Percentiles rank a stretch among this genome's conserved stretches.
These are phyloP conservation scores for Vigna unguiculata DNA, from an alignment of 306 rosid species.

Conservation along the genomic window DNA sequence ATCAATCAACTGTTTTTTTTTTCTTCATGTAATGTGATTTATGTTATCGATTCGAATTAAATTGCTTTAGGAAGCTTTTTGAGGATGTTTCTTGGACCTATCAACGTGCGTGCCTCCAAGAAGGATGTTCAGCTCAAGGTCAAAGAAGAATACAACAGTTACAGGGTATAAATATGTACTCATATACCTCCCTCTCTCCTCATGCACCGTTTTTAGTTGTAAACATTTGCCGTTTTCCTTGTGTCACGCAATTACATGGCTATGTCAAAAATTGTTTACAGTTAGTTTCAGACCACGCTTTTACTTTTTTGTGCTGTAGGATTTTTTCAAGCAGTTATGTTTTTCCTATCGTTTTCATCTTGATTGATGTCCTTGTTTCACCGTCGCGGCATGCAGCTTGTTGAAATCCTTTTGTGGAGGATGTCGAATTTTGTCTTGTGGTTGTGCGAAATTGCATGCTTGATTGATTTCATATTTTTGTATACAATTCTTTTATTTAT, in stretches of 20 bases:
- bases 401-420: not conserved
- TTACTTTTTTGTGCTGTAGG: not conserved
- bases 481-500: conserved; percentile 5
- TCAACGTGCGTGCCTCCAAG: conserved; percentile 85
- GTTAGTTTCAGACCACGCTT: not conserved
- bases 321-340: not conserved
- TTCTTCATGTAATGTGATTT: not conserved
- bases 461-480: not conserved
- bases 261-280: not conserved
- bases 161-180: conserved; percentile 56
- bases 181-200: conserved; percentile 7
- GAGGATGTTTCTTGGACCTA: conserved; percentile 96
- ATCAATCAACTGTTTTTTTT: not conserved
- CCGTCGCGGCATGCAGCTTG: not conserved
- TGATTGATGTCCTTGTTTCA: not conserved
- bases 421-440: not conserved
- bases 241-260: not conserved
- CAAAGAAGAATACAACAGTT: conserved; percentile 97
- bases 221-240: not conserved
- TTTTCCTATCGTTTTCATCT: not conserved
- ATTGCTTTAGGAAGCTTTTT: conserved; percentile 68
- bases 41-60: not conserved
- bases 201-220: not conserved
- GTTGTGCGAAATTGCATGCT: not conserved
- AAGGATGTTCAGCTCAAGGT: conserved; percentile 94